A percentile compares a stretch with the other conserved stretches of the same genome.
Conservation (phyloP, 441 rosid species). For the Mallotus repandus region DNA sequence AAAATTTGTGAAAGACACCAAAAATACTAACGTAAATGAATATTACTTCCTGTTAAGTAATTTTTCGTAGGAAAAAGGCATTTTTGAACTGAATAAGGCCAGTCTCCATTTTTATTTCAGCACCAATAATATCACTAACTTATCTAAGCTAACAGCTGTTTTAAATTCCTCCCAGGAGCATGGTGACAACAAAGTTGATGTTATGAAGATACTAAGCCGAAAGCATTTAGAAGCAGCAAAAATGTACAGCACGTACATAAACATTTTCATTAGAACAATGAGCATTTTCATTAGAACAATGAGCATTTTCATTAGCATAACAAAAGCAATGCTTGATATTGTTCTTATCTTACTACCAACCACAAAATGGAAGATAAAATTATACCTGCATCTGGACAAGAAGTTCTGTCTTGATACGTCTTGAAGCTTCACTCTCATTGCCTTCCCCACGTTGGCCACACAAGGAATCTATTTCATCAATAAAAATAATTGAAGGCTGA, state of each 20-base stretch:
- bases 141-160: background rate
- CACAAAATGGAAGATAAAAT: background rate
- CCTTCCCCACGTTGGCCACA: slow-evolving; percentile 99
- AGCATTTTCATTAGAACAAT: background rate
- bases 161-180: background rate
- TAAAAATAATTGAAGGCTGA: slow-evolving; percentile 92
- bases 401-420: slow-evolving; percentile 99
- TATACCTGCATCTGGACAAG: slow-evolving; percentile 99
- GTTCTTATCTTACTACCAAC: background rate
- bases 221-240: background rate
- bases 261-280: too few species aligned
- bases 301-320: background rate
- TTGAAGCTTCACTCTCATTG: slow-evolving; percentile 99
- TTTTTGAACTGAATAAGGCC: too few species aligned
- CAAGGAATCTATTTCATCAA: slow-evolving; percentile 98
- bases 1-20: too few species aligned
- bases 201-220: background rate
- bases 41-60: background rate
- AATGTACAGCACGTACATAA: background rate
- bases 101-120: background rate
- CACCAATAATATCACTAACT: background rate
- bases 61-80: too few species aligned
- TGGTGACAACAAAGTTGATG: background rate
- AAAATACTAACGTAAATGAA: too few species aligned
- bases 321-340: background rate